Conservation (phyloP, 805 yeast genomes). For the Candida ipomoeae region DNA sequence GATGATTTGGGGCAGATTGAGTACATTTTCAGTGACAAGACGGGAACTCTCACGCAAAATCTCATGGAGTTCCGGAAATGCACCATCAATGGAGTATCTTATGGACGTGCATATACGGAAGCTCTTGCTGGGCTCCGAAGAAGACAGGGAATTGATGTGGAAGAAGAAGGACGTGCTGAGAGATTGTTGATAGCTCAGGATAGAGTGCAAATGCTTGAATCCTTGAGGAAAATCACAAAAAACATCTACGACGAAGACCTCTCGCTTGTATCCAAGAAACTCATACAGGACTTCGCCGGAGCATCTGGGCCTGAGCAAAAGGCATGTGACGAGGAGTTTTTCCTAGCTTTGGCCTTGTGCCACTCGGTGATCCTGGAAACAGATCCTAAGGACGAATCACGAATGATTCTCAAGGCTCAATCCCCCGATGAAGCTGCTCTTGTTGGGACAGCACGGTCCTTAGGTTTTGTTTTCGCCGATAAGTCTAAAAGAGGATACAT, state of each 20-base stretch:
- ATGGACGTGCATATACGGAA: constrained; percentile 75
- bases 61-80: constrained; percentile 81
- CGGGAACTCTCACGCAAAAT: constrained; percentile 81
- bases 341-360: constrained; percentile 72
- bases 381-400: constrained; percentile 55
- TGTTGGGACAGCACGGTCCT: constrained; percentile 74
- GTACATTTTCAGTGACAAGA: constrained; percentile 76
- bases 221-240: constrained; percentile 15
- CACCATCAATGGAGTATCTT: constrained; percentile 60
- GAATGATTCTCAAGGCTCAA: constrained; percentile 62
- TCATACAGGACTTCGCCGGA: constrained; percentile 59
- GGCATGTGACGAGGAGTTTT: constrained; percentile 63
- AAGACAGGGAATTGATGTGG: constrained; percentile 60
- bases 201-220: constrained; percentile 52
- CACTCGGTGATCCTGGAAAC: constrained; percentile 74
- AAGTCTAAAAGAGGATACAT: constrained; percentile 66
- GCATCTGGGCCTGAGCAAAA: constrained; percentile 48
- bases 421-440: constrained; percentile 87
- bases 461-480: constrained; percentile 64
- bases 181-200: constrained; percentile 54
- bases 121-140: constrained; percentile 70
- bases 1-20: constrained; percentile 85
- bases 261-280: constrained; percentile 65
- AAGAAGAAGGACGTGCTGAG: constrained; percentile 44
- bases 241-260: constrained; percentile 51